Conservation (phyloP, 805 yeast genomes). For the Wickerhamiella sergipiensis region DNA sequence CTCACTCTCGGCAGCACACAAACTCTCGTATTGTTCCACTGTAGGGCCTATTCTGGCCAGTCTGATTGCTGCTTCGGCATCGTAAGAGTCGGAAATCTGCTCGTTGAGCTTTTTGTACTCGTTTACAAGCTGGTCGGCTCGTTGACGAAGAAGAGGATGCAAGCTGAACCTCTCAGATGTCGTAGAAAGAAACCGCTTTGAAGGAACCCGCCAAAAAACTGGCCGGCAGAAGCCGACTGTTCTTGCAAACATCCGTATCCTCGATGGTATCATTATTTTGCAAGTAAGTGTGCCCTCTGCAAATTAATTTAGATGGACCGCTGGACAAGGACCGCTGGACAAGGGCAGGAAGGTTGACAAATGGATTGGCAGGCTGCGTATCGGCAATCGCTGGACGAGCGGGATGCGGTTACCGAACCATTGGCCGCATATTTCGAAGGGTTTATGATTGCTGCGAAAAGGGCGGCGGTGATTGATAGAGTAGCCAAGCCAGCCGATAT, state of each 20-base stretch:
- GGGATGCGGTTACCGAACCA: constrained; percentile 15
- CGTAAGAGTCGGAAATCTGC: constrained; percentile 25
- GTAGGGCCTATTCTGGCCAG: constrained; percentile 34
- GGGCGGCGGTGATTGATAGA: constrained; percentile 11
- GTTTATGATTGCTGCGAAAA: constrained; percentile 15
- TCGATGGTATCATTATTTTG: not conserved
- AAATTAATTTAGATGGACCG: too few species aligned
- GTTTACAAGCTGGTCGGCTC: constrained; percentile 31
- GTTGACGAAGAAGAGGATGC: constrained; percentile 39
- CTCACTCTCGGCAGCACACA: constrained; percentile 21
- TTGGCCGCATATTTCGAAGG: constrained; percentile 10
- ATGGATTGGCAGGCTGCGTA: constrained; percentile 8
- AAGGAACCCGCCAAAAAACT: too few species aligned
- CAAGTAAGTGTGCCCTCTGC: not conserved
- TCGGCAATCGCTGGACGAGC: constrained; percentile 6
- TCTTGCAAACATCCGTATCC: not conserved
- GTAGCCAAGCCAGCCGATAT: not conserved
- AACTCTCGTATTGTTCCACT: constrained; percentile 30
- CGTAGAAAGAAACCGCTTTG: not conserved
- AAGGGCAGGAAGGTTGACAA: not conserved
- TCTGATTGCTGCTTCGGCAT: constrained; percentile 35
- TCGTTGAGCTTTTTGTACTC: constrained; percentile 33
- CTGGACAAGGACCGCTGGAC: not conserved
- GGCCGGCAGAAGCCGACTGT: not conserved
- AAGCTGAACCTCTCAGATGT: constrained; percentile 12